Base-by-base conservation (phyloP, 176 grass and related monocot species). In the Oryza longistaminata region DNA sequence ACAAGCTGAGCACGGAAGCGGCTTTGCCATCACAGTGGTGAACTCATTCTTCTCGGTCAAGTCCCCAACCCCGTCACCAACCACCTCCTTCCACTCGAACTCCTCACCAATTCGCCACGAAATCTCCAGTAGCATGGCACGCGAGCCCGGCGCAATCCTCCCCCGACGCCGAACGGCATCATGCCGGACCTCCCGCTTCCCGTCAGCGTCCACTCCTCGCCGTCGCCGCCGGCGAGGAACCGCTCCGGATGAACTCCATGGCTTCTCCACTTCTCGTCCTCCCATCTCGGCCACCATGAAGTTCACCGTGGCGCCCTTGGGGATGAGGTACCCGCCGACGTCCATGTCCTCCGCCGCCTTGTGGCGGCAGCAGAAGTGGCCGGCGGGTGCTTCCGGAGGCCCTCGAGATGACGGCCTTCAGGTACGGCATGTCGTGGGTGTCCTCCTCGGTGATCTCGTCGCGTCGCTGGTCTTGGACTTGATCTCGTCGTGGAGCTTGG, bases 351-450 rank as follows among this genome's bases (percentile, higher is more conserved):
- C 93, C 17, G 82, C 79, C 44, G 77, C 85, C 64, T 52, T 73
- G 75, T 92, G n/a, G 93, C 34, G 77, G 74, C 6, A 92, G 85
- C 42, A 95, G 58, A 90, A 90, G 78, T 92, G 5, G 0, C 76
- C 13, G 93, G 93, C 35, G 93, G 82, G 52, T 94, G 93, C 73
- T 82, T 69, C 1, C 93, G 87, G 10, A 94, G 88, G 0, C 81
- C 93, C 29, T 94, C 93, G 15, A 94, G 80, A 94, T 39, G 12
- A 92, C 87, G 44, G 90, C 90, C 40, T 90, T 94, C 4, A 92
- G 84, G 39, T 94, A 94, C 8, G 90, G 85, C 87, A 94, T 92
- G 34, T 68, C 62, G 14, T 92, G 85, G 1, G 88, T 26, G 22
- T 88, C 85, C 31, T 90, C 90, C 60, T 94, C 90, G 5, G 34